Percentiles rank a stretch among this genome's conserved stretches.
These are phyloP conservation scores for Aspergillus vadensis DNA, from an alignment of 2,329 filamentous ascomycete species.

Conservation along the genomic window DNA sequence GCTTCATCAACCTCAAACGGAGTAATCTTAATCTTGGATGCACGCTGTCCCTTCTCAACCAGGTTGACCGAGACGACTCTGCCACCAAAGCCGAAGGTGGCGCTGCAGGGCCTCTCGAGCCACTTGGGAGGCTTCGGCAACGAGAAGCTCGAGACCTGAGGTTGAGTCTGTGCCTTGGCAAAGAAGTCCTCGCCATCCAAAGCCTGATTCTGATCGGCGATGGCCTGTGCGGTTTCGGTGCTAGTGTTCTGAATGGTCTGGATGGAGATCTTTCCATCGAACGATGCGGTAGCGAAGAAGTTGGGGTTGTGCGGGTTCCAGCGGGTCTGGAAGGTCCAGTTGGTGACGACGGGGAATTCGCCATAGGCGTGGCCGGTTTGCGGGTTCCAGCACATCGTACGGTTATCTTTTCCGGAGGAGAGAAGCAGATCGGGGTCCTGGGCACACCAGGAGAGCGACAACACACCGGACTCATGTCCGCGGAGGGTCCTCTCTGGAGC, in stretches of 20 bases:
- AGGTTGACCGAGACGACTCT: constrained; percentile 77
- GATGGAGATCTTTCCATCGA: constrained; percentile 92
- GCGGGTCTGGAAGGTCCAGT: constrained; percentile 95
- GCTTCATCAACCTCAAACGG: constrained; percentile 86
- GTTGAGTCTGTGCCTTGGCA: constrained; percentile 85
- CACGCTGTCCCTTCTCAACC: constrained; percentile 62
- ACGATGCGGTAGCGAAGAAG: constrained; percentile 90
- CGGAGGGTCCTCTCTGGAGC: constrained; percentile 82
- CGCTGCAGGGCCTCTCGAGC: constrained; percentile 81
- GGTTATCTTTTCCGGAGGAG: constrained; percentile 95
- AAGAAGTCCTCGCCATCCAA: constrained; percentile 96
- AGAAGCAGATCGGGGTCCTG: constrained; percentile 87
- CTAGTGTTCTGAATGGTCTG: constrained; percentile 96
- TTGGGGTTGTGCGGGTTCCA: constrained; percentile 94
- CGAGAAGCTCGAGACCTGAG: constrained; percentile 86
- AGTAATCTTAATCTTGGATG: constrained; percentile 79
- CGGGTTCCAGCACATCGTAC: constrained; percentile 94
- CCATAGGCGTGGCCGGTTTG: constrained; percentile 84
- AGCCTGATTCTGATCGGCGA: constrained; percentile 64
- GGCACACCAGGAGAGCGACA: constrained; percentile 92
- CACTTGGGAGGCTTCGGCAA: constrained; percentile 84
- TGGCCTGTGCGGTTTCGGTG: constrained; percentile 64
- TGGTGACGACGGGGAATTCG: constrained; percentile 96
- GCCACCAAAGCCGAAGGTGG: constrained; percentile 92
- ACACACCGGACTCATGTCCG: constrained; percentile 90